Percentiles rank a stretch among this genome's conserved stretches.
Evolutionary conservation across 805 yeast genomes (phyloP).

Genomic region (Myxozyma melibiosi): DNA sequence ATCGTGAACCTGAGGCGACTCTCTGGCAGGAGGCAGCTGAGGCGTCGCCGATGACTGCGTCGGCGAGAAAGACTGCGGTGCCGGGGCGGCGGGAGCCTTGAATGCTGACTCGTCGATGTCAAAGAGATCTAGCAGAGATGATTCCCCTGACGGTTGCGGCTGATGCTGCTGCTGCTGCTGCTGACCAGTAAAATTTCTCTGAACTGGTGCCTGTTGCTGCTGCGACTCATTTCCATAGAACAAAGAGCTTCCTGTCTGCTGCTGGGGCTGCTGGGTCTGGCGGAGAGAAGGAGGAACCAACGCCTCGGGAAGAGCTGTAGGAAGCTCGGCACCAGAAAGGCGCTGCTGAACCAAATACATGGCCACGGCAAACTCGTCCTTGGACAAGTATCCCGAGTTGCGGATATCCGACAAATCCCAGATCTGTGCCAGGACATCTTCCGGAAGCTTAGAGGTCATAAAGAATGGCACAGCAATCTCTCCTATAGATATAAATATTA

Average conservation of each 20-base stretch:
- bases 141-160: slow-evolving; percentile 44
- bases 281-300: slow-evolving; percentile 45
- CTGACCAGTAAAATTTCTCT: slow-evolving; percentile 2
- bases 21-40: slow-evolving; percentile 32
- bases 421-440: slow-evolving; percentile 79
- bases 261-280: slow-evolving; percentile 24
- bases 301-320: slow-evolving; percentile 72
- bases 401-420: slow-evolving; percentile 96
- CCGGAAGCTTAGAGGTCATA: slow-evolving; percentile 82
- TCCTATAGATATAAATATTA: slow-evolving; percentile 45
- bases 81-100: slow-evolving; percentile 33
- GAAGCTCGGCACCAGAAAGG: slow-evolving; percentile 75
- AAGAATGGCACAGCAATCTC: slow-evolving; percentile 85
- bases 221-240: slow-evolving; percentile 6
- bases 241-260: slow-evolving; percentile 10
- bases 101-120: slow-evolving; percentile 53
- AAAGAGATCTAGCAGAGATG: slow-evolving; percentile 68
- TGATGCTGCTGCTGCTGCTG: slow-evolving; percentile 40
- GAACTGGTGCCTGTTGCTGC: no score
- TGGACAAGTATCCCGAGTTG: slow-evolving; percentile 78
- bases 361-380: slow-evolving; percentile 86
- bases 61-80: slow-evolving; percentile 12
- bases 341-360: slow-evolving; percentile 88
- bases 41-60: background rate
- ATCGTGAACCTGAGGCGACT: slow-evolving; percentile 36